These are phyloP conservation scores for Fusarium continuum DNA, from an alignment of 2,329 filamentous ascomycete species.

Conservation along the genomic window DNA sequence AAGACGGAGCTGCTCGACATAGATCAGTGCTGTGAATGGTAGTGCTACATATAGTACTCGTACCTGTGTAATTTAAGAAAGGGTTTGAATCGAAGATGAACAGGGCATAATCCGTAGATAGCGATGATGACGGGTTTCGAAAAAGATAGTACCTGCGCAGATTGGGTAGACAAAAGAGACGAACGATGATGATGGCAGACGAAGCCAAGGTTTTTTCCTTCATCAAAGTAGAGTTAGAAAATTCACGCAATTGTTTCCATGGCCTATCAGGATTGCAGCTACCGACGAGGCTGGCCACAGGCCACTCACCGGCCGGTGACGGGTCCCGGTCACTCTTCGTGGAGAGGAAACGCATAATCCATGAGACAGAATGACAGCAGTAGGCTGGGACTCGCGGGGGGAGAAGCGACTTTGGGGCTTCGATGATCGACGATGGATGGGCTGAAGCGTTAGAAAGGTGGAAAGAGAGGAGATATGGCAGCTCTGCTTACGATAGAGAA, in stretches of 20 bases:
- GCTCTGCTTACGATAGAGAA: background rate
- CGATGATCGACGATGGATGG: background rate
- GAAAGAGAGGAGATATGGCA: slow-evolving; percentile 6
- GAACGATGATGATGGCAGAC: slow-evolving; percentile 16
- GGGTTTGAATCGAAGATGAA: background rate
- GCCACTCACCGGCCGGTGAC: slow-evolving; percentile 20
- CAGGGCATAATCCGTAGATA: background rate
- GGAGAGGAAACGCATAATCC: background rate
- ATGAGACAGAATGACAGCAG: background rate
- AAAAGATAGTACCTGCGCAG: slow-evolving; percentile 14
- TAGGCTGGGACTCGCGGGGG: background rate
- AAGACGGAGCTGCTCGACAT: background rate
- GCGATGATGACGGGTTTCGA: background rate
- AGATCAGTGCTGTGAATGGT: background rate
- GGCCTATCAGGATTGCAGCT: slow-evolving; percentile 32
- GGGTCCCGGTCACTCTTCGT: slow-evolving; percentile 1
- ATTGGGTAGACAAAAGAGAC: background rate
- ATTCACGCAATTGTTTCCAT: slow-evolving; percentile 11
- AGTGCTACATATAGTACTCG: background rate
- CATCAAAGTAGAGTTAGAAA: background rate
- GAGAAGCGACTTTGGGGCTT: background rate
- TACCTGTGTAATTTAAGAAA: background rate
- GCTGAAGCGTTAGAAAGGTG: background rate
- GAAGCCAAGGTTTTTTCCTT: slow-evolving; percentile 1
- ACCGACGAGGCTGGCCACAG: slow-evolving; percentile 33